These are phyloP conservation scores for Plectosphaerella cucumerina DNA, from an alignment of 2,329 filamentous ascomycete species.

Conservation along the genomic window DNA sequence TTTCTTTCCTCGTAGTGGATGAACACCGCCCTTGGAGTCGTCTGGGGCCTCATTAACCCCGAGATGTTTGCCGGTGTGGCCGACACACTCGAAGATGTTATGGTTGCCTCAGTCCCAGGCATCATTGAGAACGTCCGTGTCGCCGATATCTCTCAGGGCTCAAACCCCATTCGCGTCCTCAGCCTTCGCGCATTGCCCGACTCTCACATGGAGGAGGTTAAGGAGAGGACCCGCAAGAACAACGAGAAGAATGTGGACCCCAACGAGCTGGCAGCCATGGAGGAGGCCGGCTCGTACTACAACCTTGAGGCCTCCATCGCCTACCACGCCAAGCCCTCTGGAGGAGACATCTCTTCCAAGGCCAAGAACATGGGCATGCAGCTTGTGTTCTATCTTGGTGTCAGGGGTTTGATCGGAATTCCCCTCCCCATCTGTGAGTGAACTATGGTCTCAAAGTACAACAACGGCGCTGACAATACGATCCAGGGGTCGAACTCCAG, in stretches of 20 bases:
- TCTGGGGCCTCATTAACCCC: slow-evolving; percentile 91
- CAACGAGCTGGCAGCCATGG: slow-evolving; percentile 81
- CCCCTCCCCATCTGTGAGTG: slow-evolving; percentile 71
- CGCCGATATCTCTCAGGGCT: slow-evolving; percentile 91
- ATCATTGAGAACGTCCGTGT: slow-evolving; percentile 93
- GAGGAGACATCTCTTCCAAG: slow-evolving; percentile 68
- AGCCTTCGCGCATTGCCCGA: slow-evolving; percentile 85
- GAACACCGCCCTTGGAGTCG: slow-evolving; percentile 78
- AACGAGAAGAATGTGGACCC: slow-evolving; percentile 65
- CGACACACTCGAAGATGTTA: slow-evolving; percentile 82
- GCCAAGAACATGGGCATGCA: slow-evolving; percentile 68
- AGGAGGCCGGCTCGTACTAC: slow-evolving; percentile 88
- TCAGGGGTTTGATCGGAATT: slow-evolving; percentile 84
- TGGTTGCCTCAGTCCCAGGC: slow-evolving; percentile 90
- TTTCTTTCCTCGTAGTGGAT: slow-evolving; percentile 75
- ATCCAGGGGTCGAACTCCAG: slow-evolving; percentile 62
- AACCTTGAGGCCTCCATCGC: slow-evolving; percentile 74
- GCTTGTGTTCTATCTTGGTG: slow-evolving; percentile 86
- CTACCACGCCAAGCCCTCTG: slow-evolving; percentile 74
- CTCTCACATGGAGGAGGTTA: slow-evolving; percentile 73
- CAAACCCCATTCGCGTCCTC: slow-evolving; percentile 82
- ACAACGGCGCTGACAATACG: not conserved
- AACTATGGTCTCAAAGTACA: not conserved
- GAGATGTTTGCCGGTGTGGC: slow-evolving; percentile 91
- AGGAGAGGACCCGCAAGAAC: slow-evolving; percentile 53